Evolutionary conservation across 1,284 basidiomycete species (phyloP).

Genomic region (Tranzscheliella williamsii): DNA sequence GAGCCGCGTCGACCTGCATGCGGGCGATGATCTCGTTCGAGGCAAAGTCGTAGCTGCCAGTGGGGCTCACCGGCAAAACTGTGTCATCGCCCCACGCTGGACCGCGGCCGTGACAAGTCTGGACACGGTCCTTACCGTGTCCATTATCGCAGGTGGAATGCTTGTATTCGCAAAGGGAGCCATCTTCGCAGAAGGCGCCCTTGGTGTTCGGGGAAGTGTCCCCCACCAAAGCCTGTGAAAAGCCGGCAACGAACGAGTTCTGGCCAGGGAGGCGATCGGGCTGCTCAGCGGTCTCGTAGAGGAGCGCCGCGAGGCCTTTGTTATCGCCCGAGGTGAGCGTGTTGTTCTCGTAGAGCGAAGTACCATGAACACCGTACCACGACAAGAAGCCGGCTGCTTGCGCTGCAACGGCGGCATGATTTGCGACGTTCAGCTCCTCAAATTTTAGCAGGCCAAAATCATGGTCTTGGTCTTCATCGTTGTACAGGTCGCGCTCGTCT

Average conservation of each 20-base stretch:
- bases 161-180: slow-evolving; percentile 45
- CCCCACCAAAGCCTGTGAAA: slow-evolving; percentile 47
- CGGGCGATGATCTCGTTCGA: slow-evolving; percentile 50
- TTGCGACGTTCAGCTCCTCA: slow-evolving; percentile 10
- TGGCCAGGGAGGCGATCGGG: slow-evolving; percentile 40
- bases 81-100: slow-evolving; percentile 41
- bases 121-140: slow-evolving; percentile 34
- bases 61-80: slow-evolving; percentile 28
- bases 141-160: slow-evolving; percentile 46
- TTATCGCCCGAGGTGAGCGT: slow-evolving; percentile 51
- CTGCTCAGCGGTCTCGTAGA: slow-evolving; percentile 41
- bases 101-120: slow-evolving; percentile 48
- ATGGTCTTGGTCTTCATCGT: slow-evolving; percentile 46
- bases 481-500: slow-evolving; percentile 43
- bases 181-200: slow-evolving; percentile 48
- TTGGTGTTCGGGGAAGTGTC: slow-evolving; percentile 53
- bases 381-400: slow-evolving; percentile 54
- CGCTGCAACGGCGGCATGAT: neutral
- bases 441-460: slow-evolving; percentile 51
- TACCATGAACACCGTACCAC: slow-evolving; percentile 78
- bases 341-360: slow-evolving; percentile 52
- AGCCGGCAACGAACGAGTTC: slow-evolving; percentile 44
- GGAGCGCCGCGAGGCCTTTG: slow-evolving; percentile 51
- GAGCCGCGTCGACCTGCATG: slow-evolving; percentile 46
- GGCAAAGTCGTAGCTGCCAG: slow-evolving; percentile 47